Evolutionary conservation across 768 basidiomycete genomes (phyloP).

Genomic region (Candolleomyces eurysporus): DNA sequence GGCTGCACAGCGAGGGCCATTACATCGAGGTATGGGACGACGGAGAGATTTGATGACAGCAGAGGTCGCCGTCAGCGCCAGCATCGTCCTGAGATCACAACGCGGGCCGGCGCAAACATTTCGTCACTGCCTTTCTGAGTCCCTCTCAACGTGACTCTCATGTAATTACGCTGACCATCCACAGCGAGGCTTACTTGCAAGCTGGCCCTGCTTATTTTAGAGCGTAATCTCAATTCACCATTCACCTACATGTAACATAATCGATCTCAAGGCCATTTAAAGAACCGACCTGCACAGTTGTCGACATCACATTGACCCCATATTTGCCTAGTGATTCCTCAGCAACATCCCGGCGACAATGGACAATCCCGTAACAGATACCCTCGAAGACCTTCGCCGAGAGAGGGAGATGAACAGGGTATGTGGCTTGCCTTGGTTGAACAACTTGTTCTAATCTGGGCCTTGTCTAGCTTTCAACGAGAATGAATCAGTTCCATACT

Average conservation of each 20-base stretch:
- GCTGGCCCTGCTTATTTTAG: no score
- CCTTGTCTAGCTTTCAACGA: conserved; percentile 22
- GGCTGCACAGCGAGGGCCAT: conserved; percentile 5
- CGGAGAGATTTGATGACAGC: background rate
- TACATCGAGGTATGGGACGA: background rate
- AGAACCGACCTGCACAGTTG: background rate
- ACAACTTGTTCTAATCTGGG: background rate
- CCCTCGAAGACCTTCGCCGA: background rate
- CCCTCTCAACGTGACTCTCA: no score
- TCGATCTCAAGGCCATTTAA: background rate
- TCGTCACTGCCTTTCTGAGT: no score
- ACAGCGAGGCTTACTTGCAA: no score
- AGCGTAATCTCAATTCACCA: no score
- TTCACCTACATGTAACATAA: no score
- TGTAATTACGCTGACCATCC: no score
- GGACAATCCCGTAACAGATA: background rate
- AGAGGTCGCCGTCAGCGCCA: background rate
- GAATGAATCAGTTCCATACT: conserved; percentile 37
- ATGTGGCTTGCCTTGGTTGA: background rate
- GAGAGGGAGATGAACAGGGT: background rate
- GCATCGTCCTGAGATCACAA: no score
- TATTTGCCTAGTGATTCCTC: background rate
- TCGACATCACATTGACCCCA: background rate
- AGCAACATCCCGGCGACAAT: background rate
- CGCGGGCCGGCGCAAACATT: no score